These are phyloP conservation scores for Aspergillus tanneri DNA, from an alignment of 2,329 filamentous ascomycete species.

Conservation along the genomic window DNA sequence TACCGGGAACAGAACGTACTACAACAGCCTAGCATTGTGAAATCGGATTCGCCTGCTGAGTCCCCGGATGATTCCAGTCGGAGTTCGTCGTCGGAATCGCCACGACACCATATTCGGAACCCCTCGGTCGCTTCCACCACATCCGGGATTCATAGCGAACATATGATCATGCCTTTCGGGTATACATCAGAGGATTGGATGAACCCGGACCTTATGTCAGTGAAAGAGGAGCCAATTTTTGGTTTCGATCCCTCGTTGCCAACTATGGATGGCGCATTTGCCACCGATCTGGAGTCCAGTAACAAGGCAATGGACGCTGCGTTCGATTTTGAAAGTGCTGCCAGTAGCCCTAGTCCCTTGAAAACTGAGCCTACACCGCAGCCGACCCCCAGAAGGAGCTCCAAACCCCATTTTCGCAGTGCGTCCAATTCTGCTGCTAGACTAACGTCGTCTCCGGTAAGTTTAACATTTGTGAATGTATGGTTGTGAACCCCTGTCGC, in stretches of 20 bases:
- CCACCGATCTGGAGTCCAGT: constrained; percentile 44
- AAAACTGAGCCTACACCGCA: constrained; percentile 30
- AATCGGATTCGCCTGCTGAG: constrained; percentile 45
- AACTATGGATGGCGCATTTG: constrained; percentile 33
- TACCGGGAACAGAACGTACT: constrained; percentile 35
- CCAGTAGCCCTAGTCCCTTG: constrained; percentile 47
- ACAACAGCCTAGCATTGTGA: constrained; percentile 33
- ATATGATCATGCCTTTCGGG: constrained; percentile 33
- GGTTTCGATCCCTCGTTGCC: constrained; percentile 38
- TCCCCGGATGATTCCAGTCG: constrained; percentile 46
- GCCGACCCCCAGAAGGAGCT: constrained; percentile 24
- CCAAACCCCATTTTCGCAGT: constrained; percentile 30
- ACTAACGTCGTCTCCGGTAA: constrained; percentile 32
- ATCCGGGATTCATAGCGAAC: constrained; percentile 41
- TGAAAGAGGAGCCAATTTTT: constrained; percentile 43
- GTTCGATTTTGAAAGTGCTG: constrained; percentile 51
- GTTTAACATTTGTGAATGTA: constrained; percentile 11
- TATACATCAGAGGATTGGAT: constrained; percentile 41
- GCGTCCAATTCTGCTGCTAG: constrained; percentile 24
- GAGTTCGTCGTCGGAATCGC: constrained; percentile 46
- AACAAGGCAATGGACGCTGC: constrained; percentile 50
- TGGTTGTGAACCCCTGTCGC: constrained; percentile 5
- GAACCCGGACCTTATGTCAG: constrained; percentile 34
- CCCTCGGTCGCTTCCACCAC: constrained; percentile 42
- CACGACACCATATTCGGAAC: constrained; percentile 42